These are phyloP conservation scores for Nephromyces sp. DNA, from an alignment of 169 alveolate species.

Conservation along the genomic window DNA sequence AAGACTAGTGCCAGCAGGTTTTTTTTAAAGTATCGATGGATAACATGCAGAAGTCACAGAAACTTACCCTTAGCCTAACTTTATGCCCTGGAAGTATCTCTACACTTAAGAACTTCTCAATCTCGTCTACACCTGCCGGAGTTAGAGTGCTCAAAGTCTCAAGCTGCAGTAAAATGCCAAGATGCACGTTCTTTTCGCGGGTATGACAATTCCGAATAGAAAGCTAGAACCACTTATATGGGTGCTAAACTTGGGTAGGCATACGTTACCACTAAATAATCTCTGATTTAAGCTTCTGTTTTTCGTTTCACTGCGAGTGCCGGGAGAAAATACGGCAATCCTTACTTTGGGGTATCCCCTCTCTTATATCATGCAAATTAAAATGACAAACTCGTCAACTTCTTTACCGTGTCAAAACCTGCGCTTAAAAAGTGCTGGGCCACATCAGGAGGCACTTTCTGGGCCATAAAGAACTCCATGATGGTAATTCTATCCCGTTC, in stretches of 20 bases:
- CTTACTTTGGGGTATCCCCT: no score
- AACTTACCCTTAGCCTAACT: constrained; percentile 38
- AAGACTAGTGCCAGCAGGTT: neutral
- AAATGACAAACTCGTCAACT: no score
- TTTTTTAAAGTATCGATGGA: neutral
- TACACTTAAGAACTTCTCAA: constrained; percentile 63
- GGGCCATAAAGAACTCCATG: constrained; percentile 63
- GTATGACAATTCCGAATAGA: no score
- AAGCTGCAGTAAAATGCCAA: constrained; percentile 33
- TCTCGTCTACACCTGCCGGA: constrained; percentile 64
- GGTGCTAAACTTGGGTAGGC: no score
- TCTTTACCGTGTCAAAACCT: constrained; percentile 65
- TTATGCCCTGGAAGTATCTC: constrained; percentile 80
- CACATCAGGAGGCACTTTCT: constrained; percentile 67
- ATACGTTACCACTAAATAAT: neutral
- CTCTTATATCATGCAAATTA: no score
- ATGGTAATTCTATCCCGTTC: constrained; percentile 61
- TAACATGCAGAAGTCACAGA: neutral
- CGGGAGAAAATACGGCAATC: no score
- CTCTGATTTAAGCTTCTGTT: no score
- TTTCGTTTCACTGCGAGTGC: no score
- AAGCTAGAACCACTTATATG: no score
- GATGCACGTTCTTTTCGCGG: no score
- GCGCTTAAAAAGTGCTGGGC: constrained; percentile 72
- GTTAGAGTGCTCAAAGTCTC: constrained; percentile 70